Percentiles rank a stretch among this genome's conserved stretches.
phyloP scores from a whole-genome alignment of 352 stramenopile species.

The Globisporangium parvum region DNA sequence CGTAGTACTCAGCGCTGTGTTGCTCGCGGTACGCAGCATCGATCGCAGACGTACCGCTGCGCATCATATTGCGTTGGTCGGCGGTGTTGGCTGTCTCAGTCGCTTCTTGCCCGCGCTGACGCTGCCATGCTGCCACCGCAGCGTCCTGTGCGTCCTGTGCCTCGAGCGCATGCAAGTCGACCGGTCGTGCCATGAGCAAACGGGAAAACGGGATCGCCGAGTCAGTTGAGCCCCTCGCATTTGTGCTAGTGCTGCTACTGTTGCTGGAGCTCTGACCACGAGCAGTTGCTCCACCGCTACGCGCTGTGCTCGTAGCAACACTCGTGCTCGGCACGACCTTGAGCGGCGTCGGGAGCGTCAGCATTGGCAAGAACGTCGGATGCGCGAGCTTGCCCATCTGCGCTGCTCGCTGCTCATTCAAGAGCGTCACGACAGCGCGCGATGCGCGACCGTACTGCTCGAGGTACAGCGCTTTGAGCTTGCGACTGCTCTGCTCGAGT shows the following conservation, averaged over 20 bases:
- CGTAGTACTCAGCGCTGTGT: conserved; percentile 40
- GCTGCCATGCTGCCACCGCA: neutral
- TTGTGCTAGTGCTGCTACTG: neutral
- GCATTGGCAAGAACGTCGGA: conserved; percentile 20
- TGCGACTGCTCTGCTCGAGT: conserved; percentile 19
- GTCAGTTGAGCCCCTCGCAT: neutral
- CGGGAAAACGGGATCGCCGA: conserved; percentile 24
- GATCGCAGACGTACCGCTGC: neutral
- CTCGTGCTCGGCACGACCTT: conserved; percentile 3
- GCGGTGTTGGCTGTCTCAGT: neutral
- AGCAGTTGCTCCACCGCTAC: too few relatives aligned
- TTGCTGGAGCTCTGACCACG: neutral
- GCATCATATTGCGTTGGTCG: neutral
- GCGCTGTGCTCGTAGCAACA: too few relatives aligned
- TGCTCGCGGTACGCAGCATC: conserved; percentile 23
- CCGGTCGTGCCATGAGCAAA: conserved; percentile 19
- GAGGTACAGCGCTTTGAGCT: conserved; percentile 21
- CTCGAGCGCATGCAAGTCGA: conserved; percentile 18
- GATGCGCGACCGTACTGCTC: conserved; percentile 33
- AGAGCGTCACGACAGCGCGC: conserved; percentile 27
- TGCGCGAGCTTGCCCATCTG: conserved; percentile 14
- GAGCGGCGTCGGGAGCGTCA: conserved; percentile 16
- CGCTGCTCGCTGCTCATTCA: conserved; percentile 42
- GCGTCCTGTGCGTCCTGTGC: neutral
- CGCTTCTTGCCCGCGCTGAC: neutral